A percentile compares a stretch with the other conserved stretches of the same genome.
Conservation (phyloP, 495 filamentous ascomycete species). For the Amphirosellinia nigrospora region DNA sequence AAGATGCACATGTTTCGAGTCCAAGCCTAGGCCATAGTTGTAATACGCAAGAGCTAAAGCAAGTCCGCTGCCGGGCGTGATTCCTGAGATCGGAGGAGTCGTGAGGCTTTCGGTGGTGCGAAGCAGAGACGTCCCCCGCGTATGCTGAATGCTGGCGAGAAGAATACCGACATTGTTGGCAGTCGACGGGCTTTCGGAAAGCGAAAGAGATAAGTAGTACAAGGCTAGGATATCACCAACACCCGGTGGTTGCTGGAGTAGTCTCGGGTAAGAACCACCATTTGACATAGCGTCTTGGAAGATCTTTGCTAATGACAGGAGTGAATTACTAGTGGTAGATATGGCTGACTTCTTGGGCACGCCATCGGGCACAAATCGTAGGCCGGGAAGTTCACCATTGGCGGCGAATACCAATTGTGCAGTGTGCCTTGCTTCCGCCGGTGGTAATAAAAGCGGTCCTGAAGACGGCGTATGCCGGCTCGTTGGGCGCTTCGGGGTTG, state of each 20-base stretch:
- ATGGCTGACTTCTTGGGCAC: slow-evolving; percentile 80
- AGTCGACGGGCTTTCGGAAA: slow-evolving; percentile 95
- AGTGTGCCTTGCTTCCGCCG: slow-evolving; percentile 83
- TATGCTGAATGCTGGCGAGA: slow-evolving; percentile 90
- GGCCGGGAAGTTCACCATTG: slow-evolving; percentile 81
- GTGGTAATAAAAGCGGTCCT: slow-evolving; percentile 73
- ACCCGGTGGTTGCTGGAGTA: slow-evolving; percentile 67
- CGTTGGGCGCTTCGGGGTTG: slow-evolving; percentile 40
- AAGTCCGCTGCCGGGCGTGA: slow-evolving; percentile 84
- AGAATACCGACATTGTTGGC: slow-evolving; percentile 99
- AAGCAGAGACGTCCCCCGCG: slow-evolving; percentile 49
- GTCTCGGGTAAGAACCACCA: slow-evolving; percentile 63
- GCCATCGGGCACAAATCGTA: slow-evolving; percentile 75
- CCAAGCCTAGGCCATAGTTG: slow-evolving; percentile 87
- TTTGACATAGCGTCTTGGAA: slow-evolving; percentile 98
- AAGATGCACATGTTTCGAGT: slow-evolving; percentile 92
- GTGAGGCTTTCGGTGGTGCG: slow-evolving; percentile 33
- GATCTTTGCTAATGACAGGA: slow-evolving; percentile 95
- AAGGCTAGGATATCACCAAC: slow-evolving; percentile 94
- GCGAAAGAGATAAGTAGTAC: slow-evolving; percentile 93
- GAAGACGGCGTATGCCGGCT: slow-evolving; percentile 24
- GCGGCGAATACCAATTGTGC: slow-evolving; percentile 82
- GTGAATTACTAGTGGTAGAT: slow-evolving; percentile 92
- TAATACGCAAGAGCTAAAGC: slow-evolving; percentile 92
- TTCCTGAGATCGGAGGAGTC: slow-evolving; percentile 70